Base-by-base conservation (phyloP, 495 filamentous ascomycete species). In the Friedmanniomyces simplex region DNA sequence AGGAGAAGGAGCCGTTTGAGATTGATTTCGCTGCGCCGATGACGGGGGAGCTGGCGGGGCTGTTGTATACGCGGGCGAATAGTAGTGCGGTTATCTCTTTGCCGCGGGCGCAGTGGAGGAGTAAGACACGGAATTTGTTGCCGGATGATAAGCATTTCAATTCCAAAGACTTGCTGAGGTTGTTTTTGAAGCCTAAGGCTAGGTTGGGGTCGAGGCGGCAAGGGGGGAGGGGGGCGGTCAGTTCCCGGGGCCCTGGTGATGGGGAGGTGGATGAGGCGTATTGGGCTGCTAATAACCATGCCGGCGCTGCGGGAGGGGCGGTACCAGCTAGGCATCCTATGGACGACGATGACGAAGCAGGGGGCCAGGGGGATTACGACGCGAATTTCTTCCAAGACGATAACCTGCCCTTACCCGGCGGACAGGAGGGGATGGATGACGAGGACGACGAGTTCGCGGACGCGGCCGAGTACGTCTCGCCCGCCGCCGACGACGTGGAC, bases 81-180 rank as follows among this genome's bases (percentile, higher is more conserved):
- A 85, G 84, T n/a, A 90, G 87, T 67, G 76, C 87, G 1, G 78
- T 82, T 28, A 91, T 97, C 60, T 86, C 83, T 11, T 66, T 97
- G 34, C 85, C 93, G 26, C 95, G 95, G 68, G 86, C 88, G 48
- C 89, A 97, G 69, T 95, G 90, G 88, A 93, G 87, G 67, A 93
- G 89, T 5, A 95, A 93, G 71, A 86, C 86, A 16, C 79, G 89
- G 42, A 95, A 99, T 68, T 78, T 99, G 1, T 81, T 99, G 14
- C 93, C 93, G 2, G 93, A 99, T 65, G 93, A 99, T 73, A 96
- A 96, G 68, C 94, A 97, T 66, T 99, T 99, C 76, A 93, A 91
- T 72, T 96, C 91, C 5, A 83, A 82, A 60, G 87, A 95, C 64
- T 76, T 99, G 10, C 78, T 97, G 7, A 84, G 80, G 47, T 77